Evolutionary conservation across 1,139 yeast species (phyloP).

Genomic region (Scheffersomyces insectosa): DNA sequence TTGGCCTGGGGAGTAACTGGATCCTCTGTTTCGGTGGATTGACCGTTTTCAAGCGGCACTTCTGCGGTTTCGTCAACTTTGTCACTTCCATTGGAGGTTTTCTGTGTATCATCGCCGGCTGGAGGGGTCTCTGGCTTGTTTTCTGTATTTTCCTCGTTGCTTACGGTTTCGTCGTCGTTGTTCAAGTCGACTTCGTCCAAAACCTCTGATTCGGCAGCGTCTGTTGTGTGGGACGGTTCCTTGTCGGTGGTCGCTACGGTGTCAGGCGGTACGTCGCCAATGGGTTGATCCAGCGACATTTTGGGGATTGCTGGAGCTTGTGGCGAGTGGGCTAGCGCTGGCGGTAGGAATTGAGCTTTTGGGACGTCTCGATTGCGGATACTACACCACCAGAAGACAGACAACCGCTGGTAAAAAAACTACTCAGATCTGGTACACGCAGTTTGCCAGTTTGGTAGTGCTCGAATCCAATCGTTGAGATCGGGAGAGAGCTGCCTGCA

Average conservation of each 20-base stretch:
- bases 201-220: conserved; percentile 1
- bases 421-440: no score
- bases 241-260: conserved; percentile 1
- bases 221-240: neutral
- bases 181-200: conserved; percentile 5
- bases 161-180: conserved; percentile 1
- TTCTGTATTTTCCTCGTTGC: neutral
- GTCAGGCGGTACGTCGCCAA: conserved; percentile 1
- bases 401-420: no score
- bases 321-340: no score
- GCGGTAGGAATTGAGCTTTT: no score
- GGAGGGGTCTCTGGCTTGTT: neutral
- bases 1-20: neutral
- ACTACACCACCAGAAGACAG: no score
- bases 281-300: neutral
- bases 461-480: no score
- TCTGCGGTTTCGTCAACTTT: neutral
- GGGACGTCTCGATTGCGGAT: no score
- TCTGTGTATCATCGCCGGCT: neutral
- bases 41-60: neutral
- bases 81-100: neutral
- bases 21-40: neutral
- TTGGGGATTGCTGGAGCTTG: neutral
- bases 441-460: no score
- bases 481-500: no score